Conservation (phyloP, 1,139 yeast species). For the Arxiozyma slooffiae region DNA sequence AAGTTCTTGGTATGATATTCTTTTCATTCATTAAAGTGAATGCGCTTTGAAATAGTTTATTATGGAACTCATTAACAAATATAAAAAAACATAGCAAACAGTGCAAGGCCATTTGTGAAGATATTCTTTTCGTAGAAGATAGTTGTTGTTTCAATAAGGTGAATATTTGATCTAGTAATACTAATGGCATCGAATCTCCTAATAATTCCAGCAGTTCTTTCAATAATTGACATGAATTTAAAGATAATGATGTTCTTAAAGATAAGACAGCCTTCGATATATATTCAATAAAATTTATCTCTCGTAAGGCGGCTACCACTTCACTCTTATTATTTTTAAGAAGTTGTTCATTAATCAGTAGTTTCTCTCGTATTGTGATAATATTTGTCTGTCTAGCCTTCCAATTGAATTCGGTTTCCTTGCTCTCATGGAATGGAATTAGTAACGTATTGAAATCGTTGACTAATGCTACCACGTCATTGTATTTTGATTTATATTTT, state of each 20-base stretch:
- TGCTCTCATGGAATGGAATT: slow-evolving; percentile 47
- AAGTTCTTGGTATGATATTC: slow-evolving; percentile 58
- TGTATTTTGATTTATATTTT: slow-evolving; percentile 14
- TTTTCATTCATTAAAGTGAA: slow-evolving; percentile 52
- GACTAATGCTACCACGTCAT: slow-evolving; percentile 31
- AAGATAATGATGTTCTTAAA: slow-evolving; percentile 71
- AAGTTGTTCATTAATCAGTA: slow-evolving; percentile 49
- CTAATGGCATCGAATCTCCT: slow-evolving; percentile 41
- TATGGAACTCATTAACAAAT: slow-evolving; percentile 41
- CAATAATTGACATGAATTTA: slow-evolving; percentile 64
- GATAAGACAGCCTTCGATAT: slow-evolving; percentile 62
- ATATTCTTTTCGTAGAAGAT: slow-evolving; percentile 67
- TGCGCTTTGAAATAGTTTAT: slow-evolving; percentile 46
- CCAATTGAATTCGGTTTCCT: slow-evolving; percentile 91
- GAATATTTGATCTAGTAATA: slow-evolving; percentile 52
- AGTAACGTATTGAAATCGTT: slow-evolving; percentile 34
- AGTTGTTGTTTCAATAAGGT: slow-evolving; percentile 53
- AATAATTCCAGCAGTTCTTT: slow-evolving; percentile 57
- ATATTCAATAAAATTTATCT: slow-evolving; percentile 41
- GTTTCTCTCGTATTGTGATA: slow-evolving; percentile 40
- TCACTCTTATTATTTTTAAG: slow-evolving; percentile 36
- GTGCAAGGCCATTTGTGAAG: slow-evolving; percentile 68
- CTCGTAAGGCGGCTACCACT: slow-evolving; percentile 31
- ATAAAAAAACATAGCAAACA: slow-evolving; percentile 48
- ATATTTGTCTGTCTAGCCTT: slow-evolving; percentile 55